phyloP scores from a whole-genome alignment of 805 yeast species.

The Wickerhamomyces ciferrii region DNA sequence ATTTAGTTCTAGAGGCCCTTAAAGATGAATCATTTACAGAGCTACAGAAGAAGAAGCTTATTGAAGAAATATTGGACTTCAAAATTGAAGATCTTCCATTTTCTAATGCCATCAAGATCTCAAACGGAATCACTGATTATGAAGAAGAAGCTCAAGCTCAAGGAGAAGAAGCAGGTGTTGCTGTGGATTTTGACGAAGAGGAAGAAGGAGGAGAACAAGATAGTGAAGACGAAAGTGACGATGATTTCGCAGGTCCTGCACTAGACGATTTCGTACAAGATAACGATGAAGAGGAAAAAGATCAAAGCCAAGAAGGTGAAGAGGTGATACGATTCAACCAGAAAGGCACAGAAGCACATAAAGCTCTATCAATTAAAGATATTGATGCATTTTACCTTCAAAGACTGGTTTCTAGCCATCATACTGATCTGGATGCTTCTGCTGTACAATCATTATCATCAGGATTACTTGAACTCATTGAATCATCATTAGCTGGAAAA shows the following conservation, averaged over 20 bases:
- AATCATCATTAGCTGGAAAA: constrained; percentile 28
- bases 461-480: constrained; percentile 35
- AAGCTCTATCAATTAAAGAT: constrained; percentile 27
- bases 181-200: constrained; percentile 40
- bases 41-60: constrained; percentile 35
- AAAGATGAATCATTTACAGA: constrained; percentile 41
- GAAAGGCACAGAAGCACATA: constrained; percentile 1
- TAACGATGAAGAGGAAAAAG: constrained; percentile 19
- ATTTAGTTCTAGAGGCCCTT: constrained; percentile 50
- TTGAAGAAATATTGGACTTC: constrained; percentile 42
- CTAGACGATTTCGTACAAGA: constrained; percentile 10
- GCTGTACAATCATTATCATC: constrained; percentile 33
- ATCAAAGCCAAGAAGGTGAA: constrained; percentile 17
- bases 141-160: constrained; percentile 12
- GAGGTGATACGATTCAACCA: constrained; percentile 16
- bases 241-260: constrained; percentile 23
- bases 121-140: constrained; percentile 48
- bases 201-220: constrained; percentile 38
- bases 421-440: constrained; percentile 32
- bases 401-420: constrained; percentile 35
- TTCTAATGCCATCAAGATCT: constrained; percentile 26
- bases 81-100: constrained; percentile 23
- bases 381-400: constrained; percentile 52
- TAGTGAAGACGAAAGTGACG: constrained; percentile 24
- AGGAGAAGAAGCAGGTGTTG: constrained; percentile 30